A percentile compares a stretch with the other conserved stretches of the same genome.
Conservation (phyloP, 148 eudicot genomes). For the Rhododendron ovatum region DNA sequence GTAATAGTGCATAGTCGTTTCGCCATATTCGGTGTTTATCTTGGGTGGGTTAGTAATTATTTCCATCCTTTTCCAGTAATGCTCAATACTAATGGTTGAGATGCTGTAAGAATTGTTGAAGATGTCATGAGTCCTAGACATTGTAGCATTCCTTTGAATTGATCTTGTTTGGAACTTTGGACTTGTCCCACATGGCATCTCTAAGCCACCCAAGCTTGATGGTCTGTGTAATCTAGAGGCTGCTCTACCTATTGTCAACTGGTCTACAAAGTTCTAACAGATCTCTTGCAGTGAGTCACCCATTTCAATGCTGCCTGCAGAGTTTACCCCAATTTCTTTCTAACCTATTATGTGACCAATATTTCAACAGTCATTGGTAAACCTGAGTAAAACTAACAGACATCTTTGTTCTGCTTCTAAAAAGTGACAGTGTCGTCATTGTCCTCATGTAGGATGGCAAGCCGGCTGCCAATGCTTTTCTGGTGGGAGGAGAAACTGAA, state of each 20-base stretch:
- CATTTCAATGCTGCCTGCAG: not conserved
- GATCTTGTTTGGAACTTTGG: not conserved
- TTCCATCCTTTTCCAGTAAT: not conserved
- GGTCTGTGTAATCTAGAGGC: not conserved
- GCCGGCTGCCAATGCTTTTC: constrained; percentile 59
- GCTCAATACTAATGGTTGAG: not conserved
- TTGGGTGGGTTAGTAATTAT: not conserved
- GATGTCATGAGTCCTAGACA: not conserved
- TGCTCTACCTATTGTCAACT: not conserved
- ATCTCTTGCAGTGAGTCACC: not conserved
- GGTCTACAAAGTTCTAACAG: not conserved
- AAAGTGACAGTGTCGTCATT: not conserved
- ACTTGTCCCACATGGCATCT: not conserved
- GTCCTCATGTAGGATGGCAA: constrained; percentile 57
- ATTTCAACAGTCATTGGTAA: not conserved
- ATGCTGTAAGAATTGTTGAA: not conserved
- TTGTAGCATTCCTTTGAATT: not conserved
- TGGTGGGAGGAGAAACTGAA: constrained; percentile 95
- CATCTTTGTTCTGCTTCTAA: not conserved
- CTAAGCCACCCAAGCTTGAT: not conserved
- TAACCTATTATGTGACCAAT: not conserved
- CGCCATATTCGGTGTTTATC: not conserved
- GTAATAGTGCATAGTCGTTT: not conserved
- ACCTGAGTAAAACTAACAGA: not conserved
- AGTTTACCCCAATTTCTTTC: not conserved